phyloP scores from a whole-genome alignment of 2,329 filamentous ascomycete genomes.

The Penicillium polonicum region DNA sequence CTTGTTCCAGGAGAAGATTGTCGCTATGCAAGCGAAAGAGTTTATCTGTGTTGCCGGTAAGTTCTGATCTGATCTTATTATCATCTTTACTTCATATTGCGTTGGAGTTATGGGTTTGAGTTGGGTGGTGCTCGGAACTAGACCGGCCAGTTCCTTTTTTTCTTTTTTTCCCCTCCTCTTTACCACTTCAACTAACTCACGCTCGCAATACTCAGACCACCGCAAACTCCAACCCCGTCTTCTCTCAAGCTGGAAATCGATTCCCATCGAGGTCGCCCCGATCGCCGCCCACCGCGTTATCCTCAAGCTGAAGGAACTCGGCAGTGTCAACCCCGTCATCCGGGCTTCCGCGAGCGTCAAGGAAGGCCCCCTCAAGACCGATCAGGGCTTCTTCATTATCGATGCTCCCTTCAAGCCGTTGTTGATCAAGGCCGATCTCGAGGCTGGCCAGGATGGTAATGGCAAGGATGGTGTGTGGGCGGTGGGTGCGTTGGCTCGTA shows the following conservation, averaged over 20 bases:
- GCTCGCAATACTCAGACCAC: slow-evolving; percentile 61
- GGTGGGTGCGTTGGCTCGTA: slow-evolving; percentile 68
- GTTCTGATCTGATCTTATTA: slow-evolving; percentile 24
- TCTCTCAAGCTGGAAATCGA: slow-evolving; percentile 71
- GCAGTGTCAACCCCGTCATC: slow-evolving; percentile 68
- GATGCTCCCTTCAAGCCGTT: slow-evolving; percentile 84
- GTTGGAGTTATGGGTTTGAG: neutral
- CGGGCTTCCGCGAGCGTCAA: slow-evolving; percentile 73
- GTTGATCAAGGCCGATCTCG: slow-evolving; percentile 60
- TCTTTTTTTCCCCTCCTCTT: neutral
- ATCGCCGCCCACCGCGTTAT: slow-evolving; percentile 77
- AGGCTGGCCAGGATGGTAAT: slow-evolving; percentile 50
- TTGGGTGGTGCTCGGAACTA: neutral
- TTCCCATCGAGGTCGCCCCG: slow-evolving; percentile 92
- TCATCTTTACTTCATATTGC: neutral
- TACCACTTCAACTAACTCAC: neutral
- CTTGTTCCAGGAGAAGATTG: slow-evolving; percentile 95
- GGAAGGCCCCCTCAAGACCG: slow-evolving; percentile 78
- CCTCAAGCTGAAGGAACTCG: slow-evolving; percentile 67
- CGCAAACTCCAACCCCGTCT: slow-evolving; percentile 81
- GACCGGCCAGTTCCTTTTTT: neutral
- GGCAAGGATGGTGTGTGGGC: slow-evolving; percentile 72
- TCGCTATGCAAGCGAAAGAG: slow-evolving; percentile 77
- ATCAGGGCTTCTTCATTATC: slow-evolving; percentile 85
- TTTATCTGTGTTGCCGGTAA: slow-evolving; percentile 83